Conservation (phyloP, 2,329 filamentous ascomycete genomes). For the Fusarium gaditjirri region DNA sequence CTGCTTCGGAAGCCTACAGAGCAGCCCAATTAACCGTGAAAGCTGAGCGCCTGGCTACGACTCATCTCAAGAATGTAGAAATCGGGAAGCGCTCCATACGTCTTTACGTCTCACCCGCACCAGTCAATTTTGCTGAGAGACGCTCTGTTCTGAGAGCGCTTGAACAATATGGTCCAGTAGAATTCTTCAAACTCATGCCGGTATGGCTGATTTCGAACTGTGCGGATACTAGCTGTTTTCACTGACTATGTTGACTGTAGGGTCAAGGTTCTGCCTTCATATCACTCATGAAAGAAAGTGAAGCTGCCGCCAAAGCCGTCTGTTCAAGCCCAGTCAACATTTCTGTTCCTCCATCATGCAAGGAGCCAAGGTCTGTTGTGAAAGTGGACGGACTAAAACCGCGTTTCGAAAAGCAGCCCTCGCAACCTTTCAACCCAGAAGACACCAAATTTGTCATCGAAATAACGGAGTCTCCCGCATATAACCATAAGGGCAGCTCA, state of each 20-base stretch:
- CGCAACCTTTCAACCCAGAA: neutral
- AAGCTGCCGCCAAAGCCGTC: constrained; percentile 55
- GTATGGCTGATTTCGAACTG: constrained; percentile 11
- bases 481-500: constrained; percentile 54
- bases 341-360: constrained; percentile 48
- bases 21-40: neutral
- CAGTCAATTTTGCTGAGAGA: constrained; percentile 63
- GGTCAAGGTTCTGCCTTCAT: constrained; percentile 62
- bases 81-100: constrained; percentile 50
- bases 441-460: constrained; percentile 55
- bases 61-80: neutral
- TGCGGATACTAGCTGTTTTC: neutral
- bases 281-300: constrained; percentile 56
- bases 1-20: neutral
- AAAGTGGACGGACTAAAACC: neutral
- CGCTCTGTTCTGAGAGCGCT: constrained; percentile 64
- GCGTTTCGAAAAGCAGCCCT: neutral
- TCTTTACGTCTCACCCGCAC: constrained; percentile 62
- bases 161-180: constrained; percentile 60
- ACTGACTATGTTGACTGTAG: constrained; percentile 44
- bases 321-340: constrained; percentile 60
- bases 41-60: neutral
- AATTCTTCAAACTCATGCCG: constrained; percentile 59
- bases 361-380: constrained; percentile 45
- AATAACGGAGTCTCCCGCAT: constrained; percentile 53